phyloP scores from a whole-genome alignment of 768 basidiomycete genomes.

The Agaricus sinodeliciosus region DNA sequence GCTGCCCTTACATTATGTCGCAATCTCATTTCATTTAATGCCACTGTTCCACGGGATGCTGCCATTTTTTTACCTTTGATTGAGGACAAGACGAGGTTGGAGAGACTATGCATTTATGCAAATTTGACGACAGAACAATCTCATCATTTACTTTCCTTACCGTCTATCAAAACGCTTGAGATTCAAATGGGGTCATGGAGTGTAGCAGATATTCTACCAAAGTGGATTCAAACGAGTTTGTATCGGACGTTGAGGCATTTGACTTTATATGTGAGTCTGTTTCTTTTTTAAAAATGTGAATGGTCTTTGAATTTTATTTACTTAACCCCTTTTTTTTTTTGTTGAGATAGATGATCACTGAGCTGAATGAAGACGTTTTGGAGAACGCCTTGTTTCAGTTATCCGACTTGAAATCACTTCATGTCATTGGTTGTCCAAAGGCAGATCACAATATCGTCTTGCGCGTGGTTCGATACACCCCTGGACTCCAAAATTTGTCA shows the following conservation, averaged over 20 bases:
- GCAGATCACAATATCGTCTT: constrained; percentile 48
- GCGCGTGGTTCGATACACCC: constrained; percentile 37
- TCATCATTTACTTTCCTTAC: constrained; percentile 31
- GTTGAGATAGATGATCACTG: constrained; percentile 41
- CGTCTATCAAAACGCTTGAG: constrained; percentile 33
- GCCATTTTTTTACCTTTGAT: constrained; percentile 45
- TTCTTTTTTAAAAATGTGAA: neutral
- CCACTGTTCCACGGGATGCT: constrained; percentile 38
- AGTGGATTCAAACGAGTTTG: constrained; percentile 49
- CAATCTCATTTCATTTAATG: constrained; percentile 53
- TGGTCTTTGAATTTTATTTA: neutral
- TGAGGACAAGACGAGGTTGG: constrained; percentile 35
- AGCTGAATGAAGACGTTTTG: constrained; percentile 48
- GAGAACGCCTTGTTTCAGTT: constrained; percentile 40
- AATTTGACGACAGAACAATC: constrained; percentile 48
- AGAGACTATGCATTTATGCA: constrained; percentile 42
- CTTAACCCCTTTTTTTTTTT: neutral
- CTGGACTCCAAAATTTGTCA: constrained; percentile 53
- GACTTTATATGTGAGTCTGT: constrained; percentile 49
- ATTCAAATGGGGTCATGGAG: constrained; percentile 61
- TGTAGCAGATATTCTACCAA: constrained; percentile 50
- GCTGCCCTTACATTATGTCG: constrained; percentile 39
- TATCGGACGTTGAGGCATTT: constrained; percentile 19
- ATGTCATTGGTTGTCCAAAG: constrained; percentile 54
- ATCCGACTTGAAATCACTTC: constrained; percentile 48